Percentiles rank a stretch among this genome's conserved stretches.
These are phyloP conservation scores for Acidiella bohemica DNA, from an alignment of 495 filamentous ascomycete genomes.

Conservation along the genomic window DNA sequence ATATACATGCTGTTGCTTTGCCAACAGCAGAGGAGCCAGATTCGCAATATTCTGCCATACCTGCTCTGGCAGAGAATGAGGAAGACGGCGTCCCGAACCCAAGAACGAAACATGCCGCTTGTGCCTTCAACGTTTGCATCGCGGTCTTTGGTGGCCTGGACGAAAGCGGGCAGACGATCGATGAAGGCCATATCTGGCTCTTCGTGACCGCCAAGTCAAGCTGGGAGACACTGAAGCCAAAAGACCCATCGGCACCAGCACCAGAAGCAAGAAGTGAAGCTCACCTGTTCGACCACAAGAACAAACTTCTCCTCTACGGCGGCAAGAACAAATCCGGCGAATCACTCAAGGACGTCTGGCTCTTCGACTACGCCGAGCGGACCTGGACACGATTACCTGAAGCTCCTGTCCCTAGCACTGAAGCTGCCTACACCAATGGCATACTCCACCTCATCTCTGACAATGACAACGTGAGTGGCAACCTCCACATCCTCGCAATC, in stretches of 20 bases:
- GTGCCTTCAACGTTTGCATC: slow-evolving; percentile 27
- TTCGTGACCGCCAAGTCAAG: slow-evolving; percentile 28
- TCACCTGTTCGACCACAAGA: slow-evolving; percentile 18
- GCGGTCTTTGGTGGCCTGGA: slow-evolving; percentile 36
- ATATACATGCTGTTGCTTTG: slow-evolving; percentile 35
- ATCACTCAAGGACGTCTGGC: slow-evolving; percentile 33
- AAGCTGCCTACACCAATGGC: slow-evolving; percentile 30
- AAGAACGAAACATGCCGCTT: slow-evolving; percentile 33
- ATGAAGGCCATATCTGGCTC: slow-evolving; percentile 36
- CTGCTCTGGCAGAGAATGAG: slow-evolving; percentile 17
- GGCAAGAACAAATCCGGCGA: slow-evolving; percentile 23
- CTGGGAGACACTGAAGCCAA: slow-evolving; percentile 22
- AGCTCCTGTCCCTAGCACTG: slow-evolving; percentile 24
- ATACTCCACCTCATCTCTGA: slow-evolving; percentile 35
- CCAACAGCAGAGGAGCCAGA: slow-evolving; percentile 21
- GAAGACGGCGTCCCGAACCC: slow-evolving; percentile 26
- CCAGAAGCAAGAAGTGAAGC: slow-evolving; percentile 7
- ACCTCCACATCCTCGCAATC: slow-evolving; percentile 34
- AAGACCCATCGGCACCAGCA: slow-evolving; percentile 9
- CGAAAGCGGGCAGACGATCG: slow-evolving; percentile 24
- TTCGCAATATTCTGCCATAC: slow-evolving; percentile 30
- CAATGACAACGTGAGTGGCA: slow-evolving; percentile 27
- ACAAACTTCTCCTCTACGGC: slow-evolving; percentile 34
- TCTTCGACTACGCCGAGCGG: slow-evolving; percentile 30
- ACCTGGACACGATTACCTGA: slow-evolving; percentile 36